Conservation (phyloP, 768 basidiomycete species). For the Amanita pallidorosea region DNA sequence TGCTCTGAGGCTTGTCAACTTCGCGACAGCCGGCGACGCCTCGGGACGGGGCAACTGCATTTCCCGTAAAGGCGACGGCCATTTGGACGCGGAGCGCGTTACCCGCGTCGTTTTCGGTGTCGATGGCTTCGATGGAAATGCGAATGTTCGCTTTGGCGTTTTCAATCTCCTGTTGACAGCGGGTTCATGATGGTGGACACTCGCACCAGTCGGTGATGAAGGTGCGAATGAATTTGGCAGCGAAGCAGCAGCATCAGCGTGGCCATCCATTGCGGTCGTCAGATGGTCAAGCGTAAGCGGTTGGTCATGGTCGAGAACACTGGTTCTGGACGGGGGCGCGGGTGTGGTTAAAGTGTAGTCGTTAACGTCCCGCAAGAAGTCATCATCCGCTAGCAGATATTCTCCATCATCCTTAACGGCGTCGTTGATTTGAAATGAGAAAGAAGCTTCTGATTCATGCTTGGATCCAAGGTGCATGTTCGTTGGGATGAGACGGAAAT, state of each 20-base stretch:
- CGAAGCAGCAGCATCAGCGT: neutral
- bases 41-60: slow-evolving; percentile 8
- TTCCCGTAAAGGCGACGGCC: slow-evolving; percentile 3
- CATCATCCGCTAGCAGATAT: slow-evolving; percentile 37
- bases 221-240: slow-evolving; percentile 7
- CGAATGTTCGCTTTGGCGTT: slow-evolving; percentile 3
- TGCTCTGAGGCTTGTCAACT: slow-evolving; percentile 13
- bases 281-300: slow-evolving; percentile 29
- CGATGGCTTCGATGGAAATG: slow-evolving; percentile 6
- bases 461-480: slow-evolving; percentile 6
- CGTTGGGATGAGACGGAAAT: slow-evolving; percentile 6
- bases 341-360: slow-evolving; percentile 27
- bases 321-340: slow-evolving; percentile 14
- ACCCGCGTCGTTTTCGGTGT: neutral
- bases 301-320: slow-evolving; percentile 11
- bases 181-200: neutral
- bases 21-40: slow-evolving; percentile 15
- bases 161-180: slow-evolving; percentile 5
- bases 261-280: slow-evolving; percentile 22
- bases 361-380: slow-evolving; percentile 33
- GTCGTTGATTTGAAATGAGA: slow-evolving; percentile 47
- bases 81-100: slow-evolving; percentile 3
- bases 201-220: slow-evolving; percentile 4
- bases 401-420: slow-evolving; percentile 31
- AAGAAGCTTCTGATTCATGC: slow-evolving; percentile 31